Evolutionary conservation across 257 asterid genomes (phyloP).

Genomic region (Lycium barbarum): DNA sequence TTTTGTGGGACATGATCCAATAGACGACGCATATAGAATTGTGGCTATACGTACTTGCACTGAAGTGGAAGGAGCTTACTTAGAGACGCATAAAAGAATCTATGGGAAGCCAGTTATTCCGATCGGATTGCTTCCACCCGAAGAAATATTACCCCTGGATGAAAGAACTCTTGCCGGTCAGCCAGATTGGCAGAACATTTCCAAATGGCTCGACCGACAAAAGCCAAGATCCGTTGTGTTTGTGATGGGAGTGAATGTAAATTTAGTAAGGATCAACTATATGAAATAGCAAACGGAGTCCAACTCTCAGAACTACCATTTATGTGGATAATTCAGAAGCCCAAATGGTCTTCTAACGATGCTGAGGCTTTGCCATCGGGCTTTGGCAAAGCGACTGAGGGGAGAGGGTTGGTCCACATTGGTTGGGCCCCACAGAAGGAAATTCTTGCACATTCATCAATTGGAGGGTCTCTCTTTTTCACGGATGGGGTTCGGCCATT

Average conservation of each 20-base stretch:
- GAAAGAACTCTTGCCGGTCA: not conserved
- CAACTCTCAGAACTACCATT: slow-evolving; percentile 41
- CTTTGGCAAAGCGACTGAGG: not conserved
- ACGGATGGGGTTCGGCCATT: slow-evolving; percentile 46
- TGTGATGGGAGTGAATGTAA: slow-evolving; percentile 26
- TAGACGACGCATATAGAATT: not conserved
- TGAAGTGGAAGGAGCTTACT: slow-evolving; percentile 30
- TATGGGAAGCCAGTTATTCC: slow-evolving; percentile 29
- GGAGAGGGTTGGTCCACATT: slow-evolving; percentile 39
- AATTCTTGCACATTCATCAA: slow-evolving; percentile 44
- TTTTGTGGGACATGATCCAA: not conserved
- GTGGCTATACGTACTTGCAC: slow-evolving; percentile 22
- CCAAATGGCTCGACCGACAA: slow-evolving; percentile 37
- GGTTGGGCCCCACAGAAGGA: slow-evolving; percentile 56
- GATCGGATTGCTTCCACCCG: slow-evolving; percentile 37
- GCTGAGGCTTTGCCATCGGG: not conserved
- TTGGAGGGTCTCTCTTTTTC: slow-evolving; percentile 36
- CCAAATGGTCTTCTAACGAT: not conserved
- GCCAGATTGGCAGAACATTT: slow-evolving; percentile 29
- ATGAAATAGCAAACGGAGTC: slow-evolving; percentile 37
- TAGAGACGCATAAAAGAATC: not conserved
- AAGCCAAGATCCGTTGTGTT: slow-evolving; percentile 33
- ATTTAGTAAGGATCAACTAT: not conserved
- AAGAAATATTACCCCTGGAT: not conserved
- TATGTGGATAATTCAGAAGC: slow-evolving; percentile 34